A percentile compares a stretch with the other conserved stretches of the same genome.
phyloP scores from a whole-genome alignment of 129 eudicot genomes.

The Chrysanthemum seticuspe region DNA sequence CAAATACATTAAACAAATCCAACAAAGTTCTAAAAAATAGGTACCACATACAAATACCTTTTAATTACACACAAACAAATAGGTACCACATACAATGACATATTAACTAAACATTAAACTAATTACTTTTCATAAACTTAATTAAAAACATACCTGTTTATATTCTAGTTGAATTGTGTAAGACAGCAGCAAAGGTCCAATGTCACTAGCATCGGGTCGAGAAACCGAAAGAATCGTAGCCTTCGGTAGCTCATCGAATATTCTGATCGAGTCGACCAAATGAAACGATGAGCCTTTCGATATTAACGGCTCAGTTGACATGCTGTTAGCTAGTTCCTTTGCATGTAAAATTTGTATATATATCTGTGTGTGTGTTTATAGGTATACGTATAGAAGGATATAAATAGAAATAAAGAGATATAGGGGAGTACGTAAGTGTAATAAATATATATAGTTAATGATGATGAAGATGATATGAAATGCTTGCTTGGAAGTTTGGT shows the following conservation, averaged over 20 bases:
- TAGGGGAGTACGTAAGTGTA: not conserved
- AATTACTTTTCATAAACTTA: not conserved
- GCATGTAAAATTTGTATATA: not conserved
- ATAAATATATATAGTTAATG: not conserved
- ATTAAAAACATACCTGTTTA: slow-evolving; percentile 66
- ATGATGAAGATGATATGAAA: slow-evolving; percentile 17
- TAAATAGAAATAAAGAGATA: not conserved
- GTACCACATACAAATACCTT: not conserved
- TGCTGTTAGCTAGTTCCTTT: not conserved
- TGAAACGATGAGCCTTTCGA: slow-evolving; percentile 29
- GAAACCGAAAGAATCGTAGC: slow-evolving; percentile 84
- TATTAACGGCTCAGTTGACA: slow-evolving; percentile 64
- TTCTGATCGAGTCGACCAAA: slow-evolving; percentile 38
- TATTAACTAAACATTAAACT: too few relatives aligned
- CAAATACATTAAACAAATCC: not conserved
- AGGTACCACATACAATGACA: not conserved
- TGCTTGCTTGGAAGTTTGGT: slow-evolving; percentile 26
- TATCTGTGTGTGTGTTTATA: slow-evolving; percentile 6
- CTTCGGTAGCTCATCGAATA: slow-evolving; percentile 79
- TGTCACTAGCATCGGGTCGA: slow-evolving; percentile 73
- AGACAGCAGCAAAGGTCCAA: slow-evolving; percentile 83
- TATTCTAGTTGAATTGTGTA: slow-evolving; percentile 81
- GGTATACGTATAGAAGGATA: not conserved
- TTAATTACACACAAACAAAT: not conserved
- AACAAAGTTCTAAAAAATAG: not conserved